Percentiles rank a stretch among this genome's conserved stretches.
phyloP scores from a whole-genome alignment of 1,284 basidiomycete genomes.

The Leccinum fuscescens region DNA sequence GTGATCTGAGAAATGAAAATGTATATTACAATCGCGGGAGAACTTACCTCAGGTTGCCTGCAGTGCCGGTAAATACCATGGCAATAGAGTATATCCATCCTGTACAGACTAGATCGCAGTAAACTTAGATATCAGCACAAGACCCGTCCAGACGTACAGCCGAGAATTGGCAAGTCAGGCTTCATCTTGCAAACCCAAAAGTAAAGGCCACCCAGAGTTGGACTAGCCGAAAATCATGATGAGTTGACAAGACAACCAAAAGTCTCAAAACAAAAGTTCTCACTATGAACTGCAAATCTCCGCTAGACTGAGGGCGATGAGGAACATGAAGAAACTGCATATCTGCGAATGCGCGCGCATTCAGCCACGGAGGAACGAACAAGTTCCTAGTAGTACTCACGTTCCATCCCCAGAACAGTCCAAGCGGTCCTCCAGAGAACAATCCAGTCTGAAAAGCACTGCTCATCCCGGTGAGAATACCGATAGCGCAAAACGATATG shows the following conservation, averaged over 20 bases:
- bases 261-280: constrained; percentile 14
- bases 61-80: constrained; percentile 60
- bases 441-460: constrained; percentile 58
- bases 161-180: constrained; percentile 51
- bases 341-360: constrained; percentile 35
- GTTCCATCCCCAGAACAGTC: constrained; percentile 67
- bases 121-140: background rate
- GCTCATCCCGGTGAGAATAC: constrained; percentile 60
- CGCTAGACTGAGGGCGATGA: constrained; percentile 55
- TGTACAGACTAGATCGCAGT: constrained; percentile 42
- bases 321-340: constrained; percentile 58
- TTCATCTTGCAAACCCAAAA: constrained; percentile 69
- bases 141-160: constrained; percentile 41
- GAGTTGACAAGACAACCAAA: background rate
- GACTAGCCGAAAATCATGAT: constrained; percentile 30
- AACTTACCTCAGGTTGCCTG: constrained; percentile 53
- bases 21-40: background rate
- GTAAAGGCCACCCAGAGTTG: constrained; percentile 58
- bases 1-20: background rate
- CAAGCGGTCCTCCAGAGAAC: constrained; percentile 58
- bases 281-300: constrained; percentile 63
- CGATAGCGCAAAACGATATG: constrained; percentile 62
- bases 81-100: constrained; percentile 64
- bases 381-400: constrained; percentile 34
- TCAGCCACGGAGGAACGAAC: background rate